These are phyloP conservation scores for Arabis alpina DNA, from an alignment of 345 rosid genomes.

Conservation along the genomic window DNA sequence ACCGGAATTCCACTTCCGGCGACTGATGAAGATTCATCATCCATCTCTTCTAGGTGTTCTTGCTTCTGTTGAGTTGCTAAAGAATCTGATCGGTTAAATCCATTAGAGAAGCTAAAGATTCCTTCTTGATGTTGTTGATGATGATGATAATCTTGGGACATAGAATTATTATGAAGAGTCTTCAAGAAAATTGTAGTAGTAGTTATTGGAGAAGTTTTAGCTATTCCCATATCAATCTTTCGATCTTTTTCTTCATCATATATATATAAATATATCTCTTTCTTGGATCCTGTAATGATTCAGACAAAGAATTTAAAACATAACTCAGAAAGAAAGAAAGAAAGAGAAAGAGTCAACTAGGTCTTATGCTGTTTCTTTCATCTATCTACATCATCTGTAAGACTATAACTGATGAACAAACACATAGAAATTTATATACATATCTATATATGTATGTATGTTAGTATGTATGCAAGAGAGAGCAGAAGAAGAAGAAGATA, in stretches of 20 bases:
- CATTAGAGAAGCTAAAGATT: conserved; percentile 76
- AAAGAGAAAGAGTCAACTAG: conserved; percentile 32
- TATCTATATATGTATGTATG: background rate
- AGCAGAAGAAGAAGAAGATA: conserved; percentile 29
- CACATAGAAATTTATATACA: background rate
- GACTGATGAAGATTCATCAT: conserved; percentile 51
- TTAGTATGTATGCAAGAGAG: conserved; percentile 8
- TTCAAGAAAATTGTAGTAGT: conserved; percentile 8
- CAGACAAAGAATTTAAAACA: conserved; percentile 27
- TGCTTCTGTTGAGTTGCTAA: conserved; percentile 57
- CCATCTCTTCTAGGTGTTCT: conserved; percentile 71
- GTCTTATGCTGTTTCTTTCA: conserved; percentile 23
- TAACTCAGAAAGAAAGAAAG: background rate
- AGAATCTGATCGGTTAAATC: conserved; percentile 58
- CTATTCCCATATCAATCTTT: conserved; percentile 67
- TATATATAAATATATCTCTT: conserved; percentile 15
- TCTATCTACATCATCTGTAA: conserved; percentile 13
- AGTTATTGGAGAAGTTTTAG: conserved; percentile 46
- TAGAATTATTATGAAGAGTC: conserved; percentile 53
- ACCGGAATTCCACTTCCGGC: conserved; percentile 55
- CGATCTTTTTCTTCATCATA: conserved; percentile 51
- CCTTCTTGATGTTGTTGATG: conserved; percentile 50
- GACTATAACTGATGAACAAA: conserved; percentile 31
- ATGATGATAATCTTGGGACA: conserved; percentile 84
- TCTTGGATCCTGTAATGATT: conserved; percentile 37